Conservation (phyloP, 1,139 yeast species). For the Groenewaldozyma sp. region DNA sequence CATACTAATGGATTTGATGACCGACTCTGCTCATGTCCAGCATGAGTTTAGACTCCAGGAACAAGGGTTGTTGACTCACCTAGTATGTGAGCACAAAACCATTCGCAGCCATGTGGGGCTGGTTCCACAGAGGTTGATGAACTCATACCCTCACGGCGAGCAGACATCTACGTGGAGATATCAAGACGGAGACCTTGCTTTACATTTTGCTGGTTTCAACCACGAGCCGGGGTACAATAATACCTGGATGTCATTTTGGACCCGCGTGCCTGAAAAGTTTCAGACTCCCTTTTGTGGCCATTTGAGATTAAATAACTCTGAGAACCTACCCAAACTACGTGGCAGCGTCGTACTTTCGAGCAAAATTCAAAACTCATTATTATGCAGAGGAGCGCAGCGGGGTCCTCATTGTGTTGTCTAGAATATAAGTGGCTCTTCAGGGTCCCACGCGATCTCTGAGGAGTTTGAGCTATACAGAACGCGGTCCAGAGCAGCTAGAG, state of each 20-base stretch:
- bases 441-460: not conserved
- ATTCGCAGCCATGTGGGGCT: constrained; percentile 26
- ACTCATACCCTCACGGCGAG: constrained; percentile 20
- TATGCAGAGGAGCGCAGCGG: too few relatives aligned
- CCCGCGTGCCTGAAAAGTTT: constrained; percentile 5
- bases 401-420: too few relatives aligned
- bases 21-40: constrained; percentile 13
- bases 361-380: too few relatives aligned
- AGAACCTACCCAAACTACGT: too few relatives aligned
- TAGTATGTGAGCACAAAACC: constrained; percentile 17
- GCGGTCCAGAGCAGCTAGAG: not conserved
- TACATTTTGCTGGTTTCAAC: constrained; percentile 24
- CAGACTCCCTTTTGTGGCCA: too few relatives aligned
- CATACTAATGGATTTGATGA: constrained; percentile 20
- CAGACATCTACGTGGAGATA: constrained; percentile 11
- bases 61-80: constrained; percentile 20
- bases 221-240: constrained; percentile 1
- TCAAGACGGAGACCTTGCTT: constrained; percentile 21
- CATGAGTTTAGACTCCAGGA: constrained; percentile 16
- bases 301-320: too few relatives aligned
- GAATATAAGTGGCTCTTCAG: too few relatives aligned
- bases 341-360: too few relatives aligned
- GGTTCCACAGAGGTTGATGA: constrained; percentile 29
- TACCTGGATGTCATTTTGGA: constrained; percentile 5
- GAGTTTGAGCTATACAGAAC: not conserved